Evolutionary conservation across 768 basidiomycete species (phyloP).

Genomic region (Termitomyces sp.): DNA sequence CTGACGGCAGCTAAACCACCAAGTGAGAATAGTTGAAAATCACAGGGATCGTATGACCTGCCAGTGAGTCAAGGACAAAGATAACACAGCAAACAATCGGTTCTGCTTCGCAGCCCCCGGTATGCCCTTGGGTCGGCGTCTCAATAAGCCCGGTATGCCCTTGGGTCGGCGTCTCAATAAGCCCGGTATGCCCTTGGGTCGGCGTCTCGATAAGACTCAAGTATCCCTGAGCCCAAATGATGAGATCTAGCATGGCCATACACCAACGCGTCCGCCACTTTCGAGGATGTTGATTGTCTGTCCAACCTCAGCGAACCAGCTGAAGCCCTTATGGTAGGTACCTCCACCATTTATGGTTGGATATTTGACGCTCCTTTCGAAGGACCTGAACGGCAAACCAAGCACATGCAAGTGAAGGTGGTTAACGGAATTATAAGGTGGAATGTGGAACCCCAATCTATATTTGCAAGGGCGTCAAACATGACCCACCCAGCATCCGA

Average conservation of each 20-base stretch:
- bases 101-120: background rate
- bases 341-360: slow-evolving; percentile 39
- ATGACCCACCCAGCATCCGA: background rate
- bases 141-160: too few relatives aligned
- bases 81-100: background rate
- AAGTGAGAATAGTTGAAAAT: background rate
- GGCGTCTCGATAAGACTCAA: background rate
- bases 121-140: background rate
- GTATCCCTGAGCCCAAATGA: background rate
- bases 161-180: too few relatives aligned
- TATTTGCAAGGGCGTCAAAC: slow-evolving; percentile 14
- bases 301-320: slow-evolving; percentile 68
- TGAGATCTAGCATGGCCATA: slow-evolving; percentile 44
- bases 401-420: slow-evolving; percentile 80
- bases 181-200: too few relatives aligned
- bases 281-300: slow-evolving; percentile 65
- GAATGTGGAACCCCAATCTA: slow-evolving; percentile 82
- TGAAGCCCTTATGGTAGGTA: slow-evolving; percentile 57
- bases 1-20: too few relatives aligned
- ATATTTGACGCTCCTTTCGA: slow-evolving; percentile 43
- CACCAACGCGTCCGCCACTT: slow-evolving; percentile 45
- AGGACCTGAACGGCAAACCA: slow-evolving; percentile 59
- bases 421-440: slow-evolving; percentile 69
- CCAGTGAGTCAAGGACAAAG: background rate
- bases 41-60: background rate